Evolutionary conservation across 1,284 basidiomycete genomes (phyloP).

Genomic region (Apiotrichum veenhuisii): DNA sequence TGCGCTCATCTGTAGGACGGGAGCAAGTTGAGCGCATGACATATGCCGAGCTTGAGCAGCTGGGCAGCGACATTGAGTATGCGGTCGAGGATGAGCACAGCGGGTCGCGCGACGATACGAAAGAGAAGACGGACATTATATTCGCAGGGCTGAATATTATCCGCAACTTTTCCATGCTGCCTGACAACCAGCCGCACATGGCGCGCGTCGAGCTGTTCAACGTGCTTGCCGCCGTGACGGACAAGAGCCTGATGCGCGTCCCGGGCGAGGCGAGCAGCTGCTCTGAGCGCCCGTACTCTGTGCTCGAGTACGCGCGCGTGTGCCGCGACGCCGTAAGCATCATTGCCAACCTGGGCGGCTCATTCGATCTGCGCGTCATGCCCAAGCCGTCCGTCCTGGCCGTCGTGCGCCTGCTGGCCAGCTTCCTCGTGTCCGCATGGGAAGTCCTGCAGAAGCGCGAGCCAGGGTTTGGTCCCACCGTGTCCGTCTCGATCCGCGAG

Average conservation of each 20-base stretch:
- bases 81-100: conserved; percentile 59
- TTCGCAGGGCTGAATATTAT: conserved; percentile 74
- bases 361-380: conserved; percentile 51
- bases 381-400: conserved; percentile 54
- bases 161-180: conserved; percentile 73
- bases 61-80: conserved; percentile 80
- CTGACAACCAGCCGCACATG: conserved; percentile 69
- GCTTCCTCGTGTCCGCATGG: conserved; percentile 57
- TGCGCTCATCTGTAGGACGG: conserved; percentile 14
- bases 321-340: conserved; percentile 75
- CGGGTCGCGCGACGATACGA: conserved; percentile 23
- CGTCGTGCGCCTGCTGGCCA: conserved; percentile 66
- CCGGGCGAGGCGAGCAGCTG: conserved; percentile 21
- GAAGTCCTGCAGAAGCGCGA: conserved; percentile 60
- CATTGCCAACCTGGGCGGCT: conserved; percentile 62
- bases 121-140: conserved; percentile 56
- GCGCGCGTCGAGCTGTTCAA: conserved; percentile 62
- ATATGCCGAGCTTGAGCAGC: conserved; percentile 78
- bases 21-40: conserved; percentile 66
- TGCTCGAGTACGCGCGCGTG: conserved; percentile 66
- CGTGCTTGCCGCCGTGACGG: conserved; percentile 63
- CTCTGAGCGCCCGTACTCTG: conserved; percentile 57
- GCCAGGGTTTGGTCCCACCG: conserved; percentile 43
- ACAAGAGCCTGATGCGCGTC: conserved; percentile 53
- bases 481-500: conserved; percentile 24